Evolutionary conservation across 176 grass and related monocot genomes (phyloP), one percentile per base, ranked within the genome.

Genomic region (Microstegium vimineum): DNA sequence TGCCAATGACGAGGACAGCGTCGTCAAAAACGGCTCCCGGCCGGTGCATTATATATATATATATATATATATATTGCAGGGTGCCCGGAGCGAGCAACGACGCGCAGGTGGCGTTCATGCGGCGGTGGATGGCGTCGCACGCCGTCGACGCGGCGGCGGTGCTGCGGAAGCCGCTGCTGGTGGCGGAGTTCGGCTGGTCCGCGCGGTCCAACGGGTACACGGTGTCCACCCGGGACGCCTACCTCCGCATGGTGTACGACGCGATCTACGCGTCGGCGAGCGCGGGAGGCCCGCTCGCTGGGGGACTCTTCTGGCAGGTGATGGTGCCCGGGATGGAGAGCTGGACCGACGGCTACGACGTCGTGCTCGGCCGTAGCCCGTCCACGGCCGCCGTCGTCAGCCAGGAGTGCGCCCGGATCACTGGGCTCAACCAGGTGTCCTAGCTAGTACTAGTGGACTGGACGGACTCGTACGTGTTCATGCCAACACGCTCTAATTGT

Each of bases 121-220:
- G 73, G 81, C 87, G 60, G 20, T 97, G 94, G 94, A 78, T 94
- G 68, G 74, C 83, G 42, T 62, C 71, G 1, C 91, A 94, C 85
- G 81, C 76, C 41, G 20, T 62, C 72, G 94, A 97, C 76, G 54
- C 94, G 12, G 68, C 69, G 13, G 22, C 34, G 54, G 75, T 38
- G 79, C 76, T 94, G 65, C 40, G 82, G 38, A 97, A 97, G 80
- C 89, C 94, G 51, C 80, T 97, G 59, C 75, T 97, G 67, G 18
- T 94, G 23, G 25, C 94, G 5, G 94, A 97, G 86, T 97, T 97
- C 63, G 91, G 75, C 20, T 92, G 90, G 83, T 92, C 91, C 10
- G 80, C 87, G 41, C 77, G 73, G 56, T 68, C 75, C 87, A 16
- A 61, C 79, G 41, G 78, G 11, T 90, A 89, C 87, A 84, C 68